Evolutionary conservation across 1,284 basidiomycete species (phyloP), one percentile per base, ranked within the genome.

Genomic region (Rhodotorula sp.): DNA sequence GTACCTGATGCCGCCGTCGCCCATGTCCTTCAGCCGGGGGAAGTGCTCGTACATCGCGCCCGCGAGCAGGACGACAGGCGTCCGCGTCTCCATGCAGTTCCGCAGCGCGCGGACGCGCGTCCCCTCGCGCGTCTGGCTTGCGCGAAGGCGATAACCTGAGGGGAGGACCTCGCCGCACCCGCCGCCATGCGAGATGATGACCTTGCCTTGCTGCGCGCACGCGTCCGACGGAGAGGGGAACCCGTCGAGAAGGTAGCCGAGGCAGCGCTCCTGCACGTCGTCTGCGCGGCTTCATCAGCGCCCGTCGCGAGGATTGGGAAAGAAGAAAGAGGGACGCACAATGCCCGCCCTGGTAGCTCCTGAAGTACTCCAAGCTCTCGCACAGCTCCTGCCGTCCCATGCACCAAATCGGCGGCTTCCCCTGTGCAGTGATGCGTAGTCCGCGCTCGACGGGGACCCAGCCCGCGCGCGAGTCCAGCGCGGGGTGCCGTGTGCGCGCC

Each of bases 301-400:
- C 22, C 10, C n/a, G 34, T 0, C 22, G 34, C 7, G 15, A 12
- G 34, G n/a, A n/a, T n/a, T n/a, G n/a, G n/a, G 46, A 36, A 4
- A 25, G 46, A 12, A 32, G 25, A 6, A 29, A 8, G 2, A 12
- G 29, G 13, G 5, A 56, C 65, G 36, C 36, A 73, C 73, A 76
- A n/a, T 76, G 75, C 0, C 75, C 75, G 29, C 75, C 75, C 57
- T 76, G 75, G 13, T 74, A 76, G 1, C 61, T 29, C 46, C 65
- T 63, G 66, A 64, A 76, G 55, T 76, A 76, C 5, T 58, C 59
- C 1, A 76, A 37, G 4, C 56, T 60, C 61, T 76, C 75, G 70
- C 75, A 76, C 39, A 76, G 46, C 61, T 76, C 75, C 60, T 76
- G 75, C n/a, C 75, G 54, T 1, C 75, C 70, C 66, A 68, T 41